phyloP scores from a whole-genome alignment of 116 monocot species.

The Dioscorea cayenensis region DNA sequence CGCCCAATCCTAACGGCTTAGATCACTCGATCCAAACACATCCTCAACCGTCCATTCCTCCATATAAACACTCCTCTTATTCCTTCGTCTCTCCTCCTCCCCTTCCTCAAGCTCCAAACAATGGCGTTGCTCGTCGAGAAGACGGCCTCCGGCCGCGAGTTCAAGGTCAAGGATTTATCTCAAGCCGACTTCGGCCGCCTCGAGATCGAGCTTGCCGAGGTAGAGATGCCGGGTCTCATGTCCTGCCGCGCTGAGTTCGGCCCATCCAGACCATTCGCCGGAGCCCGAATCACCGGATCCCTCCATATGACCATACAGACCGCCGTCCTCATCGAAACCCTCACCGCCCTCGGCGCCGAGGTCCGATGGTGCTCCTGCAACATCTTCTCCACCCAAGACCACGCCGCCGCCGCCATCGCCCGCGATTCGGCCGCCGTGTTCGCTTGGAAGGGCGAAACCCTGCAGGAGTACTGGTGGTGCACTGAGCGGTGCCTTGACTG shows the following conservation, averaged over 20 bases:
- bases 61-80: neutral
- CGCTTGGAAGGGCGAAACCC: constrained; percentile 92
- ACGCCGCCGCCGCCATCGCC: constrained; percentile 90
- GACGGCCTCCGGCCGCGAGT: constrained; percentile 72
- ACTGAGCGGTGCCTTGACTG: constrained; percentile 82
- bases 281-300: constrained; percentile 77
- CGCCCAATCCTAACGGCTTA: too few species aligned
- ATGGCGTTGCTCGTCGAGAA: constrained; percentile 83
- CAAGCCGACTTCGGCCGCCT: constrained; percentile 97
- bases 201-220: constrained; percentile 94
- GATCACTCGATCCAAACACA: neutral
- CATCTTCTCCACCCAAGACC: constrained; percentile 91
- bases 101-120: neutral
- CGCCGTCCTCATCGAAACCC: constrained; percentile 90
- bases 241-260: constrained; percentile 84
- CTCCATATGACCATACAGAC: constrained; percentile 98
- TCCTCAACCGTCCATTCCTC: neutral
- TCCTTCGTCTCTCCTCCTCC: neutral
- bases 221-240: constrained; percentile 94
- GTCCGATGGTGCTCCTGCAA: constrained; percentile 95
- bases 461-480: constrained; percentile 95
- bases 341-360: constrained; percentile 80
- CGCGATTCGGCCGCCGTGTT: constrained; percentile 77
- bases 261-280: constrained; percentile 68
- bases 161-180: constrained; percentile 91